phyloP scores from a whole-genome alignment of 306 rosid species.

The Mucuna pruriens region DNA sequence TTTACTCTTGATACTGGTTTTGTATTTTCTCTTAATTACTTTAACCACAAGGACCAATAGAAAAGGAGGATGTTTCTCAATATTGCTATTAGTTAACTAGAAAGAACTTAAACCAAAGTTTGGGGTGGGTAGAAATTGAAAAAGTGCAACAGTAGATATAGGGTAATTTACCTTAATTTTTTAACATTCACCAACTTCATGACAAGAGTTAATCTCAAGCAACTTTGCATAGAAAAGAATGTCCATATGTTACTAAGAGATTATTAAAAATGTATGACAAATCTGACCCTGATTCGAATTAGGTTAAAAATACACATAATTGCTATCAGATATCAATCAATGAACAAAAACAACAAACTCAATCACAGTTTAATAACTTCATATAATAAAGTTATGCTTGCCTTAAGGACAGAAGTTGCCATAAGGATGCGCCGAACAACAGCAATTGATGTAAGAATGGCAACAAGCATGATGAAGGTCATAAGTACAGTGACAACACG shows the following conservation, averaged over 20 bases:
- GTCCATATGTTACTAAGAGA: neutral
- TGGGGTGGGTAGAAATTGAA: neutral
- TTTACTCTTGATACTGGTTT: neutral
- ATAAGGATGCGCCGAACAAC: constrained; percentile 91
- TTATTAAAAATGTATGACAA: neutral
- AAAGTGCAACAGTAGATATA: neutral
- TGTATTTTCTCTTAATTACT: neutral
- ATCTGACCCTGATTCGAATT: neutral
- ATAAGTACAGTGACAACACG: constrained; percentile 73
- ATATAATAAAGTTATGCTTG: constrained; percentile 44
- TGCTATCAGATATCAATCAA: neutral
- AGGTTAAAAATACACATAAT: neutral
- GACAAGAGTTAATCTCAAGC: neutral
- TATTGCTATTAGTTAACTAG: neutral
- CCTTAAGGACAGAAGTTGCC: constrained; percentile 98
- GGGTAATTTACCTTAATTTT: neutral
- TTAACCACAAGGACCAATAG: constrained; percentile 2
- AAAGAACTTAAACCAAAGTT: neutral
- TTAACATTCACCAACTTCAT: neutral
- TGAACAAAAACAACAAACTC: constrained; percentile 15
- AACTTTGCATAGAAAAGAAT: neutral
- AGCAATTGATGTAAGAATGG: constrained; percentile 90
- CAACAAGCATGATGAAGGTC: constrained; percentile 78
- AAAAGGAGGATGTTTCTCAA: neutral
- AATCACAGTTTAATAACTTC: constrained; percentile 19